These are phyloP conservation scores for Gentiana macrophylla DNA, from an alignment of 257 asterid species.

Conservation along the genomic window DNA sequence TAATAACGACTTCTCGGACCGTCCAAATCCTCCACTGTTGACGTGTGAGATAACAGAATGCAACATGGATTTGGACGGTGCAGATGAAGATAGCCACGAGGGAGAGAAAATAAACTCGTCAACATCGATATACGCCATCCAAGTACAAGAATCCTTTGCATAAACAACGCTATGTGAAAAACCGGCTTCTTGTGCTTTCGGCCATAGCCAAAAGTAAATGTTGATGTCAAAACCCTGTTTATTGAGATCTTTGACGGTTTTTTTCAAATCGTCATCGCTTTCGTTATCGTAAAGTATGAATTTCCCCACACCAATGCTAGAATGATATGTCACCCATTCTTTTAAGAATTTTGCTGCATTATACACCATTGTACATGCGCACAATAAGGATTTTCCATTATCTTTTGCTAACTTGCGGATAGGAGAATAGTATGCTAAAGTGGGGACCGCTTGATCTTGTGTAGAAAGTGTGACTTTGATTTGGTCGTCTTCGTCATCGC, in stretches of 20 bases:
- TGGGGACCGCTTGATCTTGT: slow-evolving; percentile 44
- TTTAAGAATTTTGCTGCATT: slow-evolving; percentile 50
- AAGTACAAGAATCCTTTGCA: slow-evolving; percentile 40
- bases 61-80: slow-evolving; percentile 38
- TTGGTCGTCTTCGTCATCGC: background rate
- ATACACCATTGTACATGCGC: slow-evolving; percentile 85
- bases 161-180: slow-evolving; percentile 60
- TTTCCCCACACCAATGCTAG: slow-evolving; percentile 59
- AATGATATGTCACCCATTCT: slow-evolving; percentile 76
- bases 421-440: slow-evolving; percentile 47
- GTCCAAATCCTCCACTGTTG: too few relatives aligned
- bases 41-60: slow-evolving; percentile 1
- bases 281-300: slow-evolving; percentile 73
- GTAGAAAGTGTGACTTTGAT: slow-evolving; percentile 43
- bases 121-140: slow-evolving; percentile 77
- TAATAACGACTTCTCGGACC: background rate
- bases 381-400: slow-evolving; percentile 29
- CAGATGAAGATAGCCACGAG: slow-evolving; percentile 28
- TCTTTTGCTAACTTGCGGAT: slow-evolving; percentile 30
- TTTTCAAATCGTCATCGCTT: slow-evolving; percentile 53
- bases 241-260: slow-evolving; percentile 27
- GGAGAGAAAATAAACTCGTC: slow-evolving; percentile 80
- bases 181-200: slow-evolving; percentile 82
- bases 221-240: slow-evolving; percentile 42
- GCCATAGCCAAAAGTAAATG: slow-evolving; percentile 64